Base-by-base conservation (phyloP, 257 asterid species). In the Penstemon barbatus region DNA sequence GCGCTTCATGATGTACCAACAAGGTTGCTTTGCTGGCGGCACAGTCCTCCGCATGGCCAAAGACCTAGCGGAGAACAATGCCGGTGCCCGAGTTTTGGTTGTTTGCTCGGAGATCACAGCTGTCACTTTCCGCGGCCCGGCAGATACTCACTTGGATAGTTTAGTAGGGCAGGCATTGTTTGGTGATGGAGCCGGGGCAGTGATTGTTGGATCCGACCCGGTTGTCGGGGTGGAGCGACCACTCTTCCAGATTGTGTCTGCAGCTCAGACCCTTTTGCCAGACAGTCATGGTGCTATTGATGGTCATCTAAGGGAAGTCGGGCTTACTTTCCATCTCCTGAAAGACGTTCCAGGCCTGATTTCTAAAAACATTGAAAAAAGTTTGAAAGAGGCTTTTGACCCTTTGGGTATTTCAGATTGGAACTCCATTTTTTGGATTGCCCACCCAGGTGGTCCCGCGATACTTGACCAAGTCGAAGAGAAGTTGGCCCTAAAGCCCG, bases 361-460 rank as follows among this genome's bases (percentile, higher is more conserved):
- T 7, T 82, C 96, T 0, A 78, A 80, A 59, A 80, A 86, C 15
- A 83, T 84, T 0, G 89, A 70, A 54, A 81, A 81, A 44, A 73
- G 80, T 38, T 44, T 89, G 58, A 63, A 70, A 37, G 91, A 84
- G 50, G 91, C 94, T 1, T 86, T 89, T 3, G 65, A 70, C 3
- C 87, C 95, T 0, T 9, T 83, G 5, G 88, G 87, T 0, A 81
- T 88, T 2, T 64, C 86, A 0, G 90, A 88, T n/a, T 88, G 92
- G 92, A 88, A 86, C 71, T 79, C 89, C 0, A 6, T 88, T 1
- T 88, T 88, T 64, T 88, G 91, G 95, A 75, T 85, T 0, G 89
- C 86, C 0, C 96, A 89, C n/a, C 95, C 92, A 0, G 95, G 96
- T 0, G 96, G 96, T 57, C 89, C 84, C 0, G 95, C 89, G 7